Base-by-base conservation (phyloP, 2,329 filamentous ascomycete genomes). In the Amylocarpus encephaloides region DNA sequence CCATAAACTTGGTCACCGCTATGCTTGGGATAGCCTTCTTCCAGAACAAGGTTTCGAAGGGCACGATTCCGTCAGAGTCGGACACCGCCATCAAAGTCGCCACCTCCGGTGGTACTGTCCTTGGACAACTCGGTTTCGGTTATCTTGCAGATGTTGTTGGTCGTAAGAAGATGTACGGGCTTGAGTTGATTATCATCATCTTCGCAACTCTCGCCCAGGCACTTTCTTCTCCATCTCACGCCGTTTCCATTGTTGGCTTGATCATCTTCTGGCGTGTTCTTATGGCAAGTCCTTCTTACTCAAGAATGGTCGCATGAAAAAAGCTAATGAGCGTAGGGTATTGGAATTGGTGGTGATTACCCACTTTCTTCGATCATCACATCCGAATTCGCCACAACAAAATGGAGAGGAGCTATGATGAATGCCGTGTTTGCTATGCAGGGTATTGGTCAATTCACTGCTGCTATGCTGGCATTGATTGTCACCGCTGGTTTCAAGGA, bases 401-500 rank as follows among this genome's bases (percentile, higher is more conserved):
- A 85, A 69, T 91, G 86, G 82, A 75, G 88, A 68, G 87, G 87
- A 59, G 86, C 86, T 58, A 93, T 93, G 84, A 91, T 94, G 84
- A 86, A 80, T 22, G 76, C 86, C 10, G 88, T 93, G 49, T 93
- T 93, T 63, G 85, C 87, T 59, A 92, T 91, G 86, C 88, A 94
- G 67, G 88, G 88, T 57, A 78, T 93, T 45, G 87, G 88, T n/a
- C 88, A 93, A 68, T 81, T 93, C 45, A 75, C 73, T 29, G 87
- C 84, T 43, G 86, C 86, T 42, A 77, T 93, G 18, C 75, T 93
- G 57, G 85, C 88, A 66, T 73, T 93, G 32, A 85, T 91, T 61
- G 76, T 86, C 49, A 86, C 83, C 0, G 72, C 80, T 16, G 84
- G 84, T 42, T 90, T 88, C 74, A 86, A 82, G 68, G 70, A 76